Evolutionary conservation across 2,329 filamentous ascomycete species (phyloP).

Genomic region (Aureobasidium lini): DNA sequence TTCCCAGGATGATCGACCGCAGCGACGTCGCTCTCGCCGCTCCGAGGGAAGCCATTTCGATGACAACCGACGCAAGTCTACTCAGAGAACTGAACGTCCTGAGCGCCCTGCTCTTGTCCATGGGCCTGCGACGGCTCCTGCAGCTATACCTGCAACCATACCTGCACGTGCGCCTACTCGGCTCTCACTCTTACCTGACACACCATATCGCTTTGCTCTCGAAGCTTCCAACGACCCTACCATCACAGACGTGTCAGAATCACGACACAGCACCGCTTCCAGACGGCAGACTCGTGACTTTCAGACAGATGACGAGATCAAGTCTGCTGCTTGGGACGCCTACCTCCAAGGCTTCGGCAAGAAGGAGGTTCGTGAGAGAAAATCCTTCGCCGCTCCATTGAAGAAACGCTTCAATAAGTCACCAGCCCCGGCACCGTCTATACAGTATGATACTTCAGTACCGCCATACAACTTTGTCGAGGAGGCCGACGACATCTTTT

Average conservation of each 20-base stretch:
- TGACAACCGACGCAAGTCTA: slow-evolving; percentile 16
- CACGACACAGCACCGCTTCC: background rate
- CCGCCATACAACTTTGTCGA: slow-evolving; percentile 24
- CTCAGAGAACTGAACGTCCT: background rate
- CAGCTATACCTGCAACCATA: background rate
- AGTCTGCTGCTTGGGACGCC: slow-evolving; percentile 30
- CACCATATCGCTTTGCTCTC: slow-evolving; percentile 2
- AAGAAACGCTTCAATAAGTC: slow-evolving; percentile 34
- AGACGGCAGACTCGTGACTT: slow-evolving; percentile 18
- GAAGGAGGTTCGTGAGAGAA: slow-evolving; percentile 33
- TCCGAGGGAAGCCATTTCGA: slow-evolving; percentile 30
- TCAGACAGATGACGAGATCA: slow-evolving; percentile 22
- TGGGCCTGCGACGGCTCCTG: background rate
- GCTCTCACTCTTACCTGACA: background rate
- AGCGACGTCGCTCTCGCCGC: slow-evolving; percentile 16
- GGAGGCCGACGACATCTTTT: slow-evolving; percentile 18
- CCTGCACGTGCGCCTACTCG: background rate
- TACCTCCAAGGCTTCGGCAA: slow-evolving; percentile 36
- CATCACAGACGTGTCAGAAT: background rate
- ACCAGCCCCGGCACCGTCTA: slow-evolving; percentile 13
- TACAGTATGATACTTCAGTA: slow-evolving; percentile 22
- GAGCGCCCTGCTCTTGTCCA: background rate
- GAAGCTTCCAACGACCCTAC: background rate
- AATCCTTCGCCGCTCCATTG: slow-evolving; percentile 38
- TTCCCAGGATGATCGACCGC: background rate